Conservation (phyloP, 2,329 filamentous ascomycete genomes). For the Beauveria sp. region DNA sequence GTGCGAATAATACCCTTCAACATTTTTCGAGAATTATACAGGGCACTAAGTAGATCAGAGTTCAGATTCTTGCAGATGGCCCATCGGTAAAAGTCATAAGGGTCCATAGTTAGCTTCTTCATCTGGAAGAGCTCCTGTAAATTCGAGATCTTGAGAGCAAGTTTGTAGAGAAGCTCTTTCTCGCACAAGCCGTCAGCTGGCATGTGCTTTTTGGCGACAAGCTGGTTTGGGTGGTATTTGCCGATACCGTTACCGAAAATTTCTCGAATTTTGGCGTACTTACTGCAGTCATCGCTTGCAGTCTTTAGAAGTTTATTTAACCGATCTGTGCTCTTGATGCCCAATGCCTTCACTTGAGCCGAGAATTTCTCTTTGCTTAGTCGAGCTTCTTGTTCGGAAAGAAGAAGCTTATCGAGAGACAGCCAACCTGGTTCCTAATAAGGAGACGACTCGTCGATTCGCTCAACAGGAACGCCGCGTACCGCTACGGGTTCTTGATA, state of each 20-base stretch:
- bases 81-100: constrained; percentile 30
- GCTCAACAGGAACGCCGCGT: constrained; percentile 20
- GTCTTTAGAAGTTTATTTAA: constrained; percentile 17
- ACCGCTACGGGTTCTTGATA: constrained; percentile 21
- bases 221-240: constrained; percentile 29
- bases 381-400: constrained; percentile 18
- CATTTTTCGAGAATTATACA: not conserved
- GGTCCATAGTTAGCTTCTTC: constrained; percentile 26
- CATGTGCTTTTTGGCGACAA: constrained; percentile 25
- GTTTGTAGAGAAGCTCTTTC: constrained; percentile 27
- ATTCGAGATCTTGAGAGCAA: constrained; percentile 27
- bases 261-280: constrained; percentile 25
- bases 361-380: constrained; percentile 13
- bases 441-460: constrained; percentile 20
- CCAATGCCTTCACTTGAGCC: not conserved
- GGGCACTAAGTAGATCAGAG: not conserved
- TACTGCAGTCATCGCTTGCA: constrained; percentile 25
- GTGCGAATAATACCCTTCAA: constrained; percentile 12
- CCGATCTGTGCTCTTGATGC: not conserved
- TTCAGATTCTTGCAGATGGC: not conserved
- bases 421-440: constrained; percentile 26
- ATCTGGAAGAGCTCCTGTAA: constrained; percentile 19
- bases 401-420: constrained; percentile 23
- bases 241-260: constrained; percentile 23
- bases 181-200: constrained; percentile 25